Evolutionary conservation across 1,139 yeast species (phyloP).

Genomic region (Lodderomyces orthopsilosis): DNA sequence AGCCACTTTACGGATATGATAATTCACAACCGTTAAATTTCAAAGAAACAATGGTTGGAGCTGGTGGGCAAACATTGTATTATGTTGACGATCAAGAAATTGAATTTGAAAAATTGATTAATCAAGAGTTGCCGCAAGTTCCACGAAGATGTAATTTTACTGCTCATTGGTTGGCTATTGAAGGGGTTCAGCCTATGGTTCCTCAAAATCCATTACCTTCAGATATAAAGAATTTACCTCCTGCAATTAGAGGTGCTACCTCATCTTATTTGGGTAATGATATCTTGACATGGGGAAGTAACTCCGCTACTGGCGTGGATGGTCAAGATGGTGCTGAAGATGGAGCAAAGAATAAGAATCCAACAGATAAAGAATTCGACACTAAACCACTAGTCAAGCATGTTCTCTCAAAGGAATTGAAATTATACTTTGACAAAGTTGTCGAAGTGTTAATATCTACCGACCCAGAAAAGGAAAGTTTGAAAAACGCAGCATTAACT

Average conservation of each 20-base stretch:
- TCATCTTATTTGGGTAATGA: slow-evolving; percentile 44
- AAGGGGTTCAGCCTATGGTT: slow-evolving; percentile 97
- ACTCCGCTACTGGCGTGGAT: slow-evolving; percentile 14
- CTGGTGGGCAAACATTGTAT: slow-evolving; percentile 87
- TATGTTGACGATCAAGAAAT: slow-evolving; percentile 89
- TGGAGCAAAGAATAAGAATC: slow-evolving; percentile 5
- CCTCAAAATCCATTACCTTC: slow-evolving; percentile 92
- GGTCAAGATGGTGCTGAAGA: slow-evolving; percentile 19
- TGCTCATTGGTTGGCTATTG: slow-evolving; percentile 98
- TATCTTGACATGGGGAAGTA: slow-evolving; percentile 29
- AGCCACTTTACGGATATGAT: slow-evolving; percentile 79
- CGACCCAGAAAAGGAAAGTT: slow-evolving; percentile 54
- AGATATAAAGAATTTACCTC: slow-evolving; percentile 65
- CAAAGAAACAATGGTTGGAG: slow-evolving; percentile 82
- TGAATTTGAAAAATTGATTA: slow-evolving; percentile 89
- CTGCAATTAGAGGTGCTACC: slow-evolving; percentile 71
- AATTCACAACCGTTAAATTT: slow-evolving; percentile 60
- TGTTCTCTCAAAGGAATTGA: slow-evolving; percentile 89
- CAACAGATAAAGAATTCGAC: slow-evolving; percentile 60
- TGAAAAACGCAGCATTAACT: slow-evolving; percentile 76
- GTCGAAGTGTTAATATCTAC: slow-evolving; percentile 72
- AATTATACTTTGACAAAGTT: slow-evolving; percentile 88
- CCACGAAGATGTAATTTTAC: slow-evolving; percentile 91
- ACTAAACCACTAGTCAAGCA: slow-evolving; percentile 95
- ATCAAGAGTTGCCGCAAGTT: slow-evolving; percentile 92